Evolutionary conservation across 1,284 basidiomycete species (phyloP).

Genomic region (Ganoderma sinense): DNA sequence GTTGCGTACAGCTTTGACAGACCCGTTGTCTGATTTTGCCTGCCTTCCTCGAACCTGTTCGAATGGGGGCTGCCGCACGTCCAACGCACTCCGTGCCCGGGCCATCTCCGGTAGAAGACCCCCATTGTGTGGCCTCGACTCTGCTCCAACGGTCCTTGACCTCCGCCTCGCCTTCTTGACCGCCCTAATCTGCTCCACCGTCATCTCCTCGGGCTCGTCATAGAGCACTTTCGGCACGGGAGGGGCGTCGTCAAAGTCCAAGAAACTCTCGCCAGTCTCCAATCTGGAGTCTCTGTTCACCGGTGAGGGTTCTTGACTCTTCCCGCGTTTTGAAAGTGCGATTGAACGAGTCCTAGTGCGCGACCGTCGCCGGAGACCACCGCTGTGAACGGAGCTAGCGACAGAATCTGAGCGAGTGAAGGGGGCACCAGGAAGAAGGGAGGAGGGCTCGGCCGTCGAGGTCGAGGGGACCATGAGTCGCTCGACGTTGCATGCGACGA

Average conservation of each 20-base stretch:
- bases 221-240: constrained; percentile 32
- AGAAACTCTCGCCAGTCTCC: constrained; percentile 28
- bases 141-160: constrained; percentile 24
- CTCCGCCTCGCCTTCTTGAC: constrained; percentile 26
- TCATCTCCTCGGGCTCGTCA: constrained; percentile 33
- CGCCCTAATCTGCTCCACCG: constrained; percentile 12
- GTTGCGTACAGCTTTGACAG: constrained; percentile 35
- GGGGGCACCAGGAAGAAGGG: constrained; percentile 19
- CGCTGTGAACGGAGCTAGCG: constrained; percentile 47
- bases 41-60: constrained; percentile 35
- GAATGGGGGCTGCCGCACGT: constrained; percentile 33
- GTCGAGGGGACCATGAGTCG: constrained; percentile 40
- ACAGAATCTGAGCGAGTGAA: constrained; percentile 50
- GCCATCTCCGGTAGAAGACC: constrained; percentile 20
- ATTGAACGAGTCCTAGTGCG: constrained; percentile 42
- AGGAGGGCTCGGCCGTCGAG: constrained; percentile 20
- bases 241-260: constrained; percentile 29
- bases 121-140: constrained; percentile 14
- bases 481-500: constrained; percentile 38
- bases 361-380: constrained; percentile 40
- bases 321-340: constrained; percentile 30
- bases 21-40: constrained; percentile 38
- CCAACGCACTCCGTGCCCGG: constrained; percentile 34
- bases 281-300: constrained; percentile 22
- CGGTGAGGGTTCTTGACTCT: constrained; percentile 29